phyloP scores from a whole-genome alignment of 176 grass and related monocot species.

The Zizania latifolia region DNA sequence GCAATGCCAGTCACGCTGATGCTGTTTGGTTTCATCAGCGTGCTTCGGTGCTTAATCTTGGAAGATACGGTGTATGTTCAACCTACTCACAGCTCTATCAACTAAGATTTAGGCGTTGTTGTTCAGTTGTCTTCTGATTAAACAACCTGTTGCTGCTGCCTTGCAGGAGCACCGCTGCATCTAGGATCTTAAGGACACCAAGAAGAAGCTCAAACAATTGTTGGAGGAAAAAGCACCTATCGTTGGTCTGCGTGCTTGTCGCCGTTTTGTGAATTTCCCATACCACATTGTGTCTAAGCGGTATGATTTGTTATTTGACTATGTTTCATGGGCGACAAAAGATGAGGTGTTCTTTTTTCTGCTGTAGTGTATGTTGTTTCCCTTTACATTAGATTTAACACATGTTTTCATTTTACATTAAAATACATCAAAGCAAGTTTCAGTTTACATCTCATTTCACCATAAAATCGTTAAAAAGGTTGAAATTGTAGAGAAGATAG shows the following conservation, averaged over 20 bases:
- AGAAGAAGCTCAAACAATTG: conserved; percentile 49
- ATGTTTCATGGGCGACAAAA: conserved; percentile 89
- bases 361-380: too few relatives aligned
- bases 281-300: conserved; percentile 75
- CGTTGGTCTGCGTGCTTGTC: conserved; percentile 65
- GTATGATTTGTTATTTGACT: conserved; percentile 77
- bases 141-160: background rate
- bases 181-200: conserved; percentile 56
- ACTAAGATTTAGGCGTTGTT: background rate
- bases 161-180: conserved; percentile 60
- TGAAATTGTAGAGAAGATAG: too few relatives aligned
- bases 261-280: conserved; percentile 81
- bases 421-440: too few relatives aligned
- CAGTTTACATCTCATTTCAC: too few relatives aligned
- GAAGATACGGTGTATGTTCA: too few relatives aligned
- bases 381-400: too few relatives aligned
- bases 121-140: background rate
- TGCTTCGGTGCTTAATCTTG: too few relatives aligned
- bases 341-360: conserved; percentile 76
- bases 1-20: too few relatives aligned
- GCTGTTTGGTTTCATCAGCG: too few relatives aligned
- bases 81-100: background rate
- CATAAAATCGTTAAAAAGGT: too few relatives aligned
- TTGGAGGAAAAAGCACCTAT: conserved; percentile 54
- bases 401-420: too few relatives aligned